Base-by-base conservation (phyloP, 1,284 basidiomycete genomes). In the Tetrapyrgos nigripes region DNA sequence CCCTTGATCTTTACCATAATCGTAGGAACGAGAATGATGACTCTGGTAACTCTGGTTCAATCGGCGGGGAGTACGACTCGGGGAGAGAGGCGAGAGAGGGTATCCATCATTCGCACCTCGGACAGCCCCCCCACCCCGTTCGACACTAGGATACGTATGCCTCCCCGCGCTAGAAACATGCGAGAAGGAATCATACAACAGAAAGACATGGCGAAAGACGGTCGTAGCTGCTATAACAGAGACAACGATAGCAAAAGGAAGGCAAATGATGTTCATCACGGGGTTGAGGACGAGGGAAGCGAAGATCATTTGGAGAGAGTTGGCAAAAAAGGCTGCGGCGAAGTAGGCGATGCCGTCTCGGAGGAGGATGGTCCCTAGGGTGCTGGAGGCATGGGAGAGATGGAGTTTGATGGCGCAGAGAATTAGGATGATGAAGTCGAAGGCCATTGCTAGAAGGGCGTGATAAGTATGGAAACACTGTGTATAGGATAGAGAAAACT, bases 141-240 rank as follows among this genome's bases (percentile, higher is more conserved):
- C n/a, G n/a, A n/a, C n/a, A n/a, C n/a, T n/a, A n/a, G n/a, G n/a
- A n/a, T n/a, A n/a, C n/a, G n/a, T n/a, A n/a, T n/a, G n/a, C n/a
- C n/a, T n/a, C n/a, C n/a, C n/a, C n/a, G n/a, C n/a, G n/a, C n/a
- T n/a, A 33, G 31, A 33, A 14, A 33, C 31, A 14, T 33, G 31
- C 8, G 31, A 33, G 31, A 33, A 33, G 31, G 31, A 33, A 27
- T 74, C 73, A 37, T 70, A 68, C 6, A 64, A 58, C n/a, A 59
- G 67, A 61, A 74, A 74, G 47, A 74, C 72, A 47, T 73, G 72
- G 27, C 73, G 67, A 63, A 73, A 74, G 28, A 74, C 71, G 5
- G 71, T 71, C 8, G 72, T 74, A 1, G 71, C 64, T 1, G 72
- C 73, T 23, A 73, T 72, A n/a, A 69, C 71, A n/a, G 71, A 73